Evolutionary conservation across 1,284 basidiomycete genomes (phyloP).

Genomic region (Cryptococcus deneoformans): DNA sequence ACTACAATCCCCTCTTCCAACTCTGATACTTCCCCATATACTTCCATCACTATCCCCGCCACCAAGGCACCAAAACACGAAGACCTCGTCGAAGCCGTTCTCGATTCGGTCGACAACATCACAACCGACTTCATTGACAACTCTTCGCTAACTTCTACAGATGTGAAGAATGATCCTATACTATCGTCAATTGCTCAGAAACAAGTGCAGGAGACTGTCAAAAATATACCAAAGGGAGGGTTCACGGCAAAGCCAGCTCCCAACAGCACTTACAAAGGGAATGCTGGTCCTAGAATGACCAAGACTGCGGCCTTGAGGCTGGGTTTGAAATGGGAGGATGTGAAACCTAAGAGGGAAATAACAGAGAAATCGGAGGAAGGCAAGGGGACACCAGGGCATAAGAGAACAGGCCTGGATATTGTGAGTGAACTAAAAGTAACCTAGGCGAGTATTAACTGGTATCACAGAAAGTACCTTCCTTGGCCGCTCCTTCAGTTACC

Average conservation of each 20-base stretch:
- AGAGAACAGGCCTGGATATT: slow-evolving; percentile 21
- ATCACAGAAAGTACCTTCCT: slow-evolving; percentile 25
- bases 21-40: background rate
- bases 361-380: slow-evolving; percentile 1
- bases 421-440: slow-evolving; percentile 18
- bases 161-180: slow-evolving; percentile 23
- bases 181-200: slow-evolving; percentile 14
- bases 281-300: slow-evolving; percentile 32
- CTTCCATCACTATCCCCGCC: background rate
- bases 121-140: background rate
- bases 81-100: slow-evolving; percentile 3
- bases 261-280: slow-evolving; percentile 4
- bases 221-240: background rate
- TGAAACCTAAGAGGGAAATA: slow-evolving; percentile 1
- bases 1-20: background rate
- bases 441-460: background rate
- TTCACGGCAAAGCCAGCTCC: slow-evolving; percentile 35
- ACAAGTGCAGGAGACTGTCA: background rate
- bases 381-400: slow-evolving; percentile 27
- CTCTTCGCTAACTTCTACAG: slow-evolving; percentile 11
- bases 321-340: slow-evolving; percentile 32
- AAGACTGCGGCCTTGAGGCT: slow-evolving; percentile 34
- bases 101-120: background rate
- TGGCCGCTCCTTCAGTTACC: slow-evolving; percentile 23
- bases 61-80: background rate